Conservation (phyloP, 2,329 filamentous ascomycete genomes). For the Tolypocladium album region DNA sequence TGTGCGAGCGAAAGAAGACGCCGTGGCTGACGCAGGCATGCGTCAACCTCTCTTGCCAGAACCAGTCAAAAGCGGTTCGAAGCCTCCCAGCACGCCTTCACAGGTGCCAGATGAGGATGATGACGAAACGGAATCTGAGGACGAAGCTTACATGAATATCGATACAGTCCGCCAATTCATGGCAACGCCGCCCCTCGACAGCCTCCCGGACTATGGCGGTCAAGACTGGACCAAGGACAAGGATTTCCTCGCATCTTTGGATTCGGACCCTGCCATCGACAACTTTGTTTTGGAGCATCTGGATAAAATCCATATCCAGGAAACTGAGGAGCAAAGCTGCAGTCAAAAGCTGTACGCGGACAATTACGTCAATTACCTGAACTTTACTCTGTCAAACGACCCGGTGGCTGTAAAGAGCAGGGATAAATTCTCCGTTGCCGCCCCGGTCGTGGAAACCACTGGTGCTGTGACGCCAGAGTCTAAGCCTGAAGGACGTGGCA, state of each 20-base stretch:
- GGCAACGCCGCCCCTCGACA: conserved; percentile 43
- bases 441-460: conserved; percentile 21
- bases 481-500: conserved; percentile 44
- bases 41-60: conserved; percentile 8
- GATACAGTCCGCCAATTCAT: conserved; percentile 39
- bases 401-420: conserved; percentile 43
- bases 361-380: conserved; percentile 41
- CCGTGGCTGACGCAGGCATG: background rate
- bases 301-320: conserved; percentile 26
- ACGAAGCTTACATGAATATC: conserved; percentile 37
- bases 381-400: conserved; percentile 45
- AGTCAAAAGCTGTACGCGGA: conserved; percentile 30
- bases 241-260: conserved; percentile 30
- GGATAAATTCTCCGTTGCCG: conserved; percentile 37
- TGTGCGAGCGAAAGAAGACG: background rate
- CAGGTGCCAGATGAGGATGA: conserved; percentile 39
- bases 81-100: conserved; percentile 34
- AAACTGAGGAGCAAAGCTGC: conserved; percentile 25
- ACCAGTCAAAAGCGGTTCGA: conserved; percentile 19
- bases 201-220: conserved; percentile 35
- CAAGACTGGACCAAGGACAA: conserved; percentile 38
- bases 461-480: conserved; percentile 37
- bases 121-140: conserved; percentile 44
- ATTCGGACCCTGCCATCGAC: conserved; percentile 27
- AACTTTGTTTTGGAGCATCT: conserved; percentile 36